These are phyloP conservation scores for Penstemon eatonii DNA, from an alignment of 257 asterid genomes.

Conservation along the genomic window DNA sequence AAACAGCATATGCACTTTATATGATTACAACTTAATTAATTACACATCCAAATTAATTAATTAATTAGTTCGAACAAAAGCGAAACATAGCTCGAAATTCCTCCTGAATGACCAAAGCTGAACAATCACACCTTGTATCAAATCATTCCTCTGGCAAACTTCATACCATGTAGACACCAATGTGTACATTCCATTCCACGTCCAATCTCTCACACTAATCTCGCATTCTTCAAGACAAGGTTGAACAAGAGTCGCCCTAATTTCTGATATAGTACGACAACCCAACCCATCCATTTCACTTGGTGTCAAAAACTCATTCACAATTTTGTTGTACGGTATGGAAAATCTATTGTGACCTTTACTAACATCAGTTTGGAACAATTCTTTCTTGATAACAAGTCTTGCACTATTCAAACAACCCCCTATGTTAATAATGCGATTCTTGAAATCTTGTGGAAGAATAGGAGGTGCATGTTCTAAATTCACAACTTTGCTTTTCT, in stretches of 20 bases:
- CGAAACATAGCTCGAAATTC: not conserved
- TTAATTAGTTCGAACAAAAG: not conserved
- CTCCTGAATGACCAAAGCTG: constrained; percentile 5
- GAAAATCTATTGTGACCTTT: too few species aligned
- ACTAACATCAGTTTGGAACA: not conserved
- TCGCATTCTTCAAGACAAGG: not conserved
- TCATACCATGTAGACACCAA: not conserved
- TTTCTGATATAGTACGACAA: too few species aligned
- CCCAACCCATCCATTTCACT: too few species aligned
- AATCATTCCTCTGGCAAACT: not conserved
- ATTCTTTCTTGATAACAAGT: not conserved
- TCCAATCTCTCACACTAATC: constrained; percentile 5
- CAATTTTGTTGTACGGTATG: too few species aligned
- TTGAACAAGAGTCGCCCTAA: not conserved
- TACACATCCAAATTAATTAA: too few species aligned
- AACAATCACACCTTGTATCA: not conserved
- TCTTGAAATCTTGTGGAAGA: too few species aligned
- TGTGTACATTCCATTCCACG: too few species aligned
- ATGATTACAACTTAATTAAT: too few species aligned
- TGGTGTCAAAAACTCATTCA: too few species aligned
- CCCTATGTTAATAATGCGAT: not conserved
- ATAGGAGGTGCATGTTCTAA: too few species aligned
- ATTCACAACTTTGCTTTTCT: not conserved
- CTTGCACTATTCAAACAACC: not conserved
- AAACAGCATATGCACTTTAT: too few species aligned